These are phyloP conservation scores for Peronospora destructor DNA, from an alignment of 352 stramenopile species.

Conservation along the genomic window DNA sequence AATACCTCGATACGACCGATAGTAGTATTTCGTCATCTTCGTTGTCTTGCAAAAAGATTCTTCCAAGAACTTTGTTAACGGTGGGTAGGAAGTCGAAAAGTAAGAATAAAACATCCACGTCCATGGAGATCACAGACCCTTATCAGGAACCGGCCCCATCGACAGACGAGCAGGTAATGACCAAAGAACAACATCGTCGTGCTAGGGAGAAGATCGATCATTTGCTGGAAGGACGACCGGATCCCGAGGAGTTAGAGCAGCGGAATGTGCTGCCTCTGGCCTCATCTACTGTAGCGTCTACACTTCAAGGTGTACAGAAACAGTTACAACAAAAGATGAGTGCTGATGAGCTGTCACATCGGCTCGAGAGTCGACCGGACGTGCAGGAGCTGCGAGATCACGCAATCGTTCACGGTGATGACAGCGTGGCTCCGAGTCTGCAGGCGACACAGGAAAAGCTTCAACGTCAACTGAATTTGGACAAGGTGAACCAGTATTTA, in stretches of 20 bases:
- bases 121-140: not conserved
- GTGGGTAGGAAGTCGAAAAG: conserved; percentile 71
- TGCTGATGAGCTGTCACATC: conserved; percentile 62
- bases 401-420: conserved; percentile 50
- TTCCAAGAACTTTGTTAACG: not conserved
- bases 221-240: conserved; percentile 46
- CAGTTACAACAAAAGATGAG: conserved; percentile 69
- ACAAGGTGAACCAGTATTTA: conserved; percentile 70
- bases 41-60: too few species aligned
- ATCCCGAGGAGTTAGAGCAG: conserved; percentile 49
- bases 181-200: conserved; percentile 34
- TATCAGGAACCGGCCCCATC: conserved; percentile 2
- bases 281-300: conserved; percentile 42
- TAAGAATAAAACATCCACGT: conserved; percentile 22
- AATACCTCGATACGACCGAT: too few species aligned
- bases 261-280: conserved; percentile 41
- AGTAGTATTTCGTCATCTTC: too few species aligned
- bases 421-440: conserved; percentile 65
- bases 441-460: conserved; percentile 77
- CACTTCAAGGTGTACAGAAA: conserved; percentile 66
- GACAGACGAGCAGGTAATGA: conserved; percentile 20
- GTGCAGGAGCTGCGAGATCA: conserved; percentile 69
- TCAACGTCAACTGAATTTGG: conserved; percentile 62
- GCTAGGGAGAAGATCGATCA: conserved; percentile 62
- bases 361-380: conserved; percentile 59